Evolutionary conservation across 495 filamentous ascomycete genomes (phyloP).

Genomic region (Neurospora tetrasperma): DNA sequence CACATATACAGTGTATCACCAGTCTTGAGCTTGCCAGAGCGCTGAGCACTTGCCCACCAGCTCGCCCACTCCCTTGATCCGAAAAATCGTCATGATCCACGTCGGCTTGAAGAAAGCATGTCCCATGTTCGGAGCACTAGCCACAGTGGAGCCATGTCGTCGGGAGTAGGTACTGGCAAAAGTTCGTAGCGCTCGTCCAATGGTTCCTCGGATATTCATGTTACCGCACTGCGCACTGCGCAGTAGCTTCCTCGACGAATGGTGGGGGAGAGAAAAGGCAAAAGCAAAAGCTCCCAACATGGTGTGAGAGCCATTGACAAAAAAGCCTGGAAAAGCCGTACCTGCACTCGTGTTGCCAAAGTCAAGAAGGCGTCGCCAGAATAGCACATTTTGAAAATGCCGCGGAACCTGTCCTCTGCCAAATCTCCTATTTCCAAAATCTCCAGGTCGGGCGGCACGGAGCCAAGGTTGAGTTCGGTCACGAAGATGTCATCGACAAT

Average conservation of each 20-base stretch:
- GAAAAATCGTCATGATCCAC: not conserved
- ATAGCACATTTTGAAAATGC: conserved; percentile 99
- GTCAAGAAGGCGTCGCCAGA: conserved; percentile 90
- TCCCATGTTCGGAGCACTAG: not conserved
- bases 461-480: conserved; percentile 92
- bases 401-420: conserved; percentile 92
- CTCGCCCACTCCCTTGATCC: not conserved
- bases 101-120: not conserved
- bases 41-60: not conserved
- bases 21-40: not conserved
- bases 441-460: conserved; percentile 83
- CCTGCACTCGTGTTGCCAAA: conserved; percentile 85
- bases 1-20: not conserved
- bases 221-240: not conserved
- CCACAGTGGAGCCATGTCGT: not conserved
- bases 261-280: not conserved
- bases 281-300: not conserved
- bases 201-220: not conserved
- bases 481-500: conserved; percentile 99
- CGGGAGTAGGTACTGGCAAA: not conserved
- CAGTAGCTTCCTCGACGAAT: not conserved
- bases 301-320: not conserved
- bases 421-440: conserved; percentile 95
- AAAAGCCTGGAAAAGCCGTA: conserved; percentile 26
- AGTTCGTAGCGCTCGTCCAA: not conserved